A percentile compares a stretch with the other conserved stretches of the same genome.
These are phyloP conservation scores for Chalaropsis thielavioides DNA, from an alignment of 2,329 filamentous ascomycete genomes.

Conservation along the genomic window DNA sequence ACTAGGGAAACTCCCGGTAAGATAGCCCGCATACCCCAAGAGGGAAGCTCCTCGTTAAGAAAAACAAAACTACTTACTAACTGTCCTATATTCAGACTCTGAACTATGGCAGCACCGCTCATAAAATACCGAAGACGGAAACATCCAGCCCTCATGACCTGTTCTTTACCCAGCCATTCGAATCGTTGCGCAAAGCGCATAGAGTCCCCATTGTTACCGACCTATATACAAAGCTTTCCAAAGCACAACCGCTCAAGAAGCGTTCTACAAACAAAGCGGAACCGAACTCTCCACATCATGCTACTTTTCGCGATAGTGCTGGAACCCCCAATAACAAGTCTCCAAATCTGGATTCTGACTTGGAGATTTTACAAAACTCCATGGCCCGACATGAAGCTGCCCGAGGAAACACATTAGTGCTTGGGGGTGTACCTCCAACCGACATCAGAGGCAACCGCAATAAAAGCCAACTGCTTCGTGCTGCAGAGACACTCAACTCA, in stretches of 20 bases:
- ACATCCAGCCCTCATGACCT: conserved; percentile 40
- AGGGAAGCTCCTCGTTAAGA: background rate
- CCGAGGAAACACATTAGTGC: conserved; percentile 23
- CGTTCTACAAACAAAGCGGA: conserved; percentile 21
- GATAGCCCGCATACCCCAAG: conserved; percentile 22
- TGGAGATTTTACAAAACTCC: conserved; percentile 35
- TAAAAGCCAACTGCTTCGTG: conserved; percentile 8
- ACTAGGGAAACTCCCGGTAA: conserved; percentile 45
- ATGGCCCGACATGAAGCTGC: conserved; percentile 30
- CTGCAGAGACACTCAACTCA: conserved; percentile 26
- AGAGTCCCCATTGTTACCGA: conserved; percentile 38
- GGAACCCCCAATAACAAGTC: conserved; percentile 20
- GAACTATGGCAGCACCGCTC: conserved; percentile 37
- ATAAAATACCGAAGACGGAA: conserved; percentile 32
- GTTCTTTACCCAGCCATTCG: conserved; percentile 39
- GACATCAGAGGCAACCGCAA: conserved; percentile 3
- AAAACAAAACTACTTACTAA: background rate
- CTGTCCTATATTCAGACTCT: conserved; percentile 32
- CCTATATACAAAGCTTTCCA: conserved; percentile 28
- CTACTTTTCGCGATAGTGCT: conserved; percentile 17
- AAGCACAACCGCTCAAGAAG: conserved; percentile 8
- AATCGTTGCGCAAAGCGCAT: conserved; percentile 32
- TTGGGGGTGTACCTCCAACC: conserved; percentile 20
- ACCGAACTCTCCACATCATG: background rate
- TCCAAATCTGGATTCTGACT: conserved; percentile 34